Evolutionary conservation across 1,139 yeast genomes (phyloP).

Genomic region (Yamadazyma dendronema): DNA sequence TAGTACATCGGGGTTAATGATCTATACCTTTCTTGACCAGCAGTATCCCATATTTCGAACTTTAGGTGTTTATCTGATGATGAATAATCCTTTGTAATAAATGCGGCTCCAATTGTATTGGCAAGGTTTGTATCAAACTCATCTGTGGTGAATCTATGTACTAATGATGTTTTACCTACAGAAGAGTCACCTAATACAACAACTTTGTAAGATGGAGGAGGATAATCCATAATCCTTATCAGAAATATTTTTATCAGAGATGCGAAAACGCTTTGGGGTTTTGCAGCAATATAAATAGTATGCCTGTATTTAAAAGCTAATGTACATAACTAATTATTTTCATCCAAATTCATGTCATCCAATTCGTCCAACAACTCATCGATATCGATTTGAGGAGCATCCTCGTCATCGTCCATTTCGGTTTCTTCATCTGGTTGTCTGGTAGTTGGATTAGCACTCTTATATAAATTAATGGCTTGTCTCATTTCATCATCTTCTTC

Average conservation of each 20-base stretch:
- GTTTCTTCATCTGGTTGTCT: conserved; percentile 43
- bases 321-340: conserved; percentile 13
- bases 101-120: conserved; percentile 52
- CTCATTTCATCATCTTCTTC: conserved; percentile 97
- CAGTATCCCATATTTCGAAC: conserved; percentile 54
- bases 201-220: conserved; percentile 26
- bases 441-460: conserved; percentile 43
- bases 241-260: neutral
- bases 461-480: conserved; percentile 85
- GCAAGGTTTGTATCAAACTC: conserved; percentile 37
- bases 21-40: conserved; percentile 50
- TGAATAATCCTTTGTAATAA: conserved; percentile 36
- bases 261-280: neutral
- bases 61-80: conserved; percentile 24
- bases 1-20: conserved; percentile 52
- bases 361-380: conserved; percentile 88
- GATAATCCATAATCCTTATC: conserved; percentile 2
- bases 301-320: neutral
- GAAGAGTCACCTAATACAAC: conserved; percentile 49
- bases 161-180: conserved; percentile 47
- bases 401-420: conserved; percentile 58
- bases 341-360: conserved; percentile 86
- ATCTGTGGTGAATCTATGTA: conserved; percentile 40
- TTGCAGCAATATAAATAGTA: too few species aligned
- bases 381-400: conserved; percentile 72